Conservation (phyloP, 805 yeast species). For the Wickerhamiella bombiphila region DNA sequence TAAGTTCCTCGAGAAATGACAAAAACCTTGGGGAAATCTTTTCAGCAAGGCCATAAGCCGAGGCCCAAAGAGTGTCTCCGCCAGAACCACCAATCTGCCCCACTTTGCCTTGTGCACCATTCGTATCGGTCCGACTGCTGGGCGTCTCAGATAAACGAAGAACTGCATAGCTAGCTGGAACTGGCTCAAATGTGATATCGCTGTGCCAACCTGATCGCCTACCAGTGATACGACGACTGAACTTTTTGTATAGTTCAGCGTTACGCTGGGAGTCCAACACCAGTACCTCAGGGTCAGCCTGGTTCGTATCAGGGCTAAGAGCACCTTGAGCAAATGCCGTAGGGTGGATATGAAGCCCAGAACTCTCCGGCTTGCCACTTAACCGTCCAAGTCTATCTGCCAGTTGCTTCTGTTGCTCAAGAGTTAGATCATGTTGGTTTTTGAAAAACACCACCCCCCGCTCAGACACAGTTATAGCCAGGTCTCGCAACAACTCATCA, state of each 20-base stretch:
- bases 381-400: constrained; percentile 6
- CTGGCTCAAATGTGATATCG: constrained; percentile 38
- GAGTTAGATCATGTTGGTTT: constrained; percentile 26
- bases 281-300: constrained; percentile 7
- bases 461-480: constrained; percentile 32
- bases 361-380: constrained; percentile 6
- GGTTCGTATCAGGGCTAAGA: constrained; percentile 2
- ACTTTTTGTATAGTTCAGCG: background rate
- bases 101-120: constrained; percentile 20
- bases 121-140: constrained; percentile 4
- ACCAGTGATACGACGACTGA: no score
- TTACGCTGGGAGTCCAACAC: constrained; percentile 4
- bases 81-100: constrained; percentile 17
- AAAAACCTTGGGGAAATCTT: constrained; percentile 35
- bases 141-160: constrained; percentile 33
- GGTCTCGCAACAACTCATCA: constrained; percentile 22
- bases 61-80: constrained; percentile 16
- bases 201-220: constrained; percentile 30
- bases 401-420: constrained; percentile 15
- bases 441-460: constrained; percentile 36
- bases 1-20: constrained; percentile 30
- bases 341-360: constrained; percentile 10
- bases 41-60: constrained; percentile 37
- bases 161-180: constrained; percentile 41
- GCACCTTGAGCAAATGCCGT: constrained; percentile 7